Evolutionary conservation across 2,329 filamentous ascomycete species (phyloP), one percentile per base, ranked within the genome.

Genomic region (Pseudocercospora macadamiae): DNA sequence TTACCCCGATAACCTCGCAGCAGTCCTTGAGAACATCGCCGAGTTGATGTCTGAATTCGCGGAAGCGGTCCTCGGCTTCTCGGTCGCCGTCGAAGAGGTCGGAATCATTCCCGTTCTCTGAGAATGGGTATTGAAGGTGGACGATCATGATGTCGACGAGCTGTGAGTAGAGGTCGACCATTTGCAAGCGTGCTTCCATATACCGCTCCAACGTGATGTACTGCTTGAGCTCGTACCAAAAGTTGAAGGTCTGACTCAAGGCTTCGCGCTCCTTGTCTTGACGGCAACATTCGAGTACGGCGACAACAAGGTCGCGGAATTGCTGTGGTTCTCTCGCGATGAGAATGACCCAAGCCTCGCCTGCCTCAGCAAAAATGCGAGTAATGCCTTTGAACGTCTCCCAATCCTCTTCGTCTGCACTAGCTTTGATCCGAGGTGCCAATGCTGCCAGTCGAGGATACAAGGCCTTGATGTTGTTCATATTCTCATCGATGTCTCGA

Each of bases 141-240:
- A 86, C 88, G 59, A 99, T 87, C 80, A 99, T 89, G 64, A 97
- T 87, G 71, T 97, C 93, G 59, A 99, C 93, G 36, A 99, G 82
- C 71, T 89, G 89, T 1, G 91, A 90, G 75, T 91, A 99, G 47
- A 97, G 80, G 65, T 96, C 90, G 32, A 90, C 82, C 55, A 91
- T 85, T 68, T 89, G 83, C 63, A 91, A 75, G 52, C 93, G 86
- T 37, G 93, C 89, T 68, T 92, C 84, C 52, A 90, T 89, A 73
- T 97, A 99, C 66, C 89, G 89, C 32, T 97, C 93, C 54, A 99
- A 77, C 1, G 93, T 92, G 48, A 99, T 82, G 73, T 96, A 97
- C 74, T 97, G 92, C 80, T 99, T 99, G 47, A 99, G 83, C 72
- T 99, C 95, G 73, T 96, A 97, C 95, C 95, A 99, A 78, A 99